phyloP scores from a whole-genome alignment of 352 stramenopile genomes.

The Phytophthora quininea region DNA sequence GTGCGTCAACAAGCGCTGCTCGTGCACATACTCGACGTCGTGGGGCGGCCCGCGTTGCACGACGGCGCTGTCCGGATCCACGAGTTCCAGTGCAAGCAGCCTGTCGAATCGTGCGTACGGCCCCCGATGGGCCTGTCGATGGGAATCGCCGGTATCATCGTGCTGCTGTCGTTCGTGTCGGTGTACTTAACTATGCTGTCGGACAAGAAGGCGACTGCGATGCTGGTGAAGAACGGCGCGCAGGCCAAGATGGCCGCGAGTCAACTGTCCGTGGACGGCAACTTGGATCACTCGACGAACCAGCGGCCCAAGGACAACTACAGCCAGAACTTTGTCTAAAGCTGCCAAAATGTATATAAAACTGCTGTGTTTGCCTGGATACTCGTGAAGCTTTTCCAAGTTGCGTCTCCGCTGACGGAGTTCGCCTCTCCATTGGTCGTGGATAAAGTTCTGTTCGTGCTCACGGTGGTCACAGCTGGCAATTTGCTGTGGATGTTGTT shows the following conservation, averaged over 20 bases:
- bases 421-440: conserved; percentile 29
- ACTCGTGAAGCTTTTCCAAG: background rate
- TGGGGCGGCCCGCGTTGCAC: conserved; percentile 70
- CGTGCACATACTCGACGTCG: conserved; percentile 48
- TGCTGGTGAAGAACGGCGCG: conserved; percentile 27
- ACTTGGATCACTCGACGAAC: conserved; percentile 18
- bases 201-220: conserved; percentile 32
- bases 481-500: conserved; percentile 16
- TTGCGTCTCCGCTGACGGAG: conserved; percentile 22
- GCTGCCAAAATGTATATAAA: conserved; percentile 28
- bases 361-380: conserved; percentile 22
- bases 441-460: conserved; percentile 15
- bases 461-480: conserved; percentile 24
- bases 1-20: conserved; percentile 52
- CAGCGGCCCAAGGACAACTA: conserved; percentile 56
- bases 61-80: conserved; percentile 37
- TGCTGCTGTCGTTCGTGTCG: conserved; percentile 38
- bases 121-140: conserved; percentile 57
- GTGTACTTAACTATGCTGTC: conserved; percentile 39
- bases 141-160: conserved; percentile 28
- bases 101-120: conserved; percentile 49
- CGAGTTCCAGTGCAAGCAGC: conserved; percentile 28
- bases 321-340: conserved; percentile 68
- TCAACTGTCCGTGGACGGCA: conserved; percentile 21
- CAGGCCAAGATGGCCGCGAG: conserved; percentile 36